Percentiles rank a stretch among this genome's conserved stretches.
phyloP scores from a whole-genome alignment of 2,329 filamentous ascomycete species.

The Madurella fahalii region DNA sequence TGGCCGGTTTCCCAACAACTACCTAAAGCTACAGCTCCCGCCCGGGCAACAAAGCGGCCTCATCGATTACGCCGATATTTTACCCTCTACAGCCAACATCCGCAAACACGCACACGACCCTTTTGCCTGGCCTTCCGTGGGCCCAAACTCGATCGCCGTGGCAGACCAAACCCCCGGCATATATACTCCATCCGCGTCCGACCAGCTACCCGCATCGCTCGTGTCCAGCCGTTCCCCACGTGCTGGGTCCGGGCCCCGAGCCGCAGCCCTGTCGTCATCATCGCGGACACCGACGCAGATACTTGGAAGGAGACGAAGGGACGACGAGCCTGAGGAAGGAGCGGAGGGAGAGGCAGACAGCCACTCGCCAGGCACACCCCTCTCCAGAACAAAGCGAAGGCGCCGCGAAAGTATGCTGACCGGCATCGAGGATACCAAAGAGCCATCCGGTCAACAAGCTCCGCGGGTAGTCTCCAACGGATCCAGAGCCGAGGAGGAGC shows the following conservation, averaged over 20 bases:
- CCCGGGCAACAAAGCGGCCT: not conserved
- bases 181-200: conserved; percentile 61
- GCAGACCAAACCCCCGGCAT: conserved; percentile 59
- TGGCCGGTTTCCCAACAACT: conserved; percentile 1
- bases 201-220: conserved; percentile 59
- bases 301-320: conserved; percentile 55
- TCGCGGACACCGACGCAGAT: conserved; percentile 33
- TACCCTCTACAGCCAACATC: not conserved
- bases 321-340: conserved; percentile 37
- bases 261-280: conserved; percentile 14
- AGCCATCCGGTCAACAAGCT: conserved; percentile 52
- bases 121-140: conserved; percentile 17
- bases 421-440: conserved; percentile 46
- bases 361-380: conserved; percentile 13
- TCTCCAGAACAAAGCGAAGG: conserved; percentile 41
- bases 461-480: conserved; percentile 55
- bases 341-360: conserved; percentile 36
- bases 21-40: conserved; percentile 7
- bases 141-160: conserved; percentile 59
- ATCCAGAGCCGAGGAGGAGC: conserved; percentile 43
- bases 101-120: not conserved
- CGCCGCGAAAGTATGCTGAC: conserved; percentile 56
- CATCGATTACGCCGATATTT: conserved; percentile 2
- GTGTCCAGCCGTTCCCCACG: conserved; percentile 13
- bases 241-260: conserved; percentile 20